phyloP scores from a whole-genome alignment of 345 rosid genomes.

The Lepidium didymum region DNA sequence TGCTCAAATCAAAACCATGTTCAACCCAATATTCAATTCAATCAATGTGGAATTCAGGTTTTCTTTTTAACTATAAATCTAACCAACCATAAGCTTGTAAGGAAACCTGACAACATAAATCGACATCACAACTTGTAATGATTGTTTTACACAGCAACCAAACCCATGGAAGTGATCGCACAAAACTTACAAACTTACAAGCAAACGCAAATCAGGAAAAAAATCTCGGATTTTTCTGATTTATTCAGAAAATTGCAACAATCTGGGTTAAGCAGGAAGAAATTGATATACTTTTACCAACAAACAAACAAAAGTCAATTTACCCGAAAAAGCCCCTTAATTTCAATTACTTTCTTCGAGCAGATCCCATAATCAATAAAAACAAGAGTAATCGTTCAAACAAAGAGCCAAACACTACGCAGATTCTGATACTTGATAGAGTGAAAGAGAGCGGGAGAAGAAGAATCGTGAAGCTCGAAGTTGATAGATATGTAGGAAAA shows the following conservation, averaged over 20 bases:
- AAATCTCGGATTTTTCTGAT: not conserved
- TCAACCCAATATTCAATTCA: not conserved
- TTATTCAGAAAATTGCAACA: not conserved
- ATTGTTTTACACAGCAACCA: not conserved
- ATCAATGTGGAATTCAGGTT: not conserved
- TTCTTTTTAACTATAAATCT: not conserved
- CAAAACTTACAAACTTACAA: not conserved
- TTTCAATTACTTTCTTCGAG: not conserved
- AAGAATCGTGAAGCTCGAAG: not conserved
- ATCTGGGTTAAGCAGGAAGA: not conserved
- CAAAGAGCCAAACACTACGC: not conserved
- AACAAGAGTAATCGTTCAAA: not conserved
- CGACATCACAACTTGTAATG: not conserved
- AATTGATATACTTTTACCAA: not conserved
- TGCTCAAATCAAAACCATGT: not conserved
- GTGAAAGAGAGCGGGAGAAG: not conserved
- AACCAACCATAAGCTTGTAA: not conserved
- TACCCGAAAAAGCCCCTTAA: not conserved
- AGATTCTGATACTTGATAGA: constrained; percentile 1
- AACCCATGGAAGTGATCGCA: not conserved
- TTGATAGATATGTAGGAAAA: not conserved
- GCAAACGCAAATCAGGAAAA: not conserved
- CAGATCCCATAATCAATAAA: constrained; percentile 17
- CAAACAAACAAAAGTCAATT: not conserved
- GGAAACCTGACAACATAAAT: not conserved